Base-by-base conservation (phyloP, 441 rosid species). In the Biscutella auriculata region DNA sequence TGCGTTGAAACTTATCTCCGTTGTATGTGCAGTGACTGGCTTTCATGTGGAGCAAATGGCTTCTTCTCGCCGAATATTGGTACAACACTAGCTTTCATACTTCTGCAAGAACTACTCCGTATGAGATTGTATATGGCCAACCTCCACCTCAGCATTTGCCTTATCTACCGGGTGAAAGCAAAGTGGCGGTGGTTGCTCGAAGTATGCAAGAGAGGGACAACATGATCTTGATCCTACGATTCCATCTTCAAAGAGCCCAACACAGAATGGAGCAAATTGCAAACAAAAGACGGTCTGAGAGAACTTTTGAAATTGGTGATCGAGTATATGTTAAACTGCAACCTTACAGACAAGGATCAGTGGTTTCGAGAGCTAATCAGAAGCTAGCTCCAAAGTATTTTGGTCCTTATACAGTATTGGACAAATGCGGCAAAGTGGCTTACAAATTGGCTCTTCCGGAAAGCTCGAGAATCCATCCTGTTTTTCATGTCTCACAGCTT, bases 41-140 rank as follows among this genome's bases (percentile, higher is more conserved):
- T 1, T 0, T 8, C 2, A 5, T 13, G 6, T 58, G 63, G 53
- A 9, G 14, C 2, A 27, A 32, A 0, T 59, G 54, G 54, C 1
- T 59, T 0, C 3, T 60, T 0, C 4, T 48, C 0, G 67, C 34
- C 0, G 59, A 62, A 9, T 62, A 2, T 8, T 62, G 50, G 58
- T 62, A 51, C 5, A 51, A 62, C 4, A 51, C 59, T 0, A 27
- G 1, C 1, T 62, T 5, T 4, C 51, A 62, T 6, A 6, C 51
- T 0, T 6, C 41, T 0, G 33, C 11, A 11, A 1, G 11, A 8
- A 0, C 54, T n/a, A n/a, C 53, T 0, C 54, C 55, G 4, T 19
- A 19, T 19, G 23, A 19, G 4, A 19, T 19, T 2, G 23, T 19
- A 4, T 19, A 19, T 19, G 23, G 4, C 2, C 23, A 19, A 19